Evolutionary conservation across 2,329 filamentous ascomycete species (phyloP).

Genomic region (Xylariaceae sp.): DNA sequence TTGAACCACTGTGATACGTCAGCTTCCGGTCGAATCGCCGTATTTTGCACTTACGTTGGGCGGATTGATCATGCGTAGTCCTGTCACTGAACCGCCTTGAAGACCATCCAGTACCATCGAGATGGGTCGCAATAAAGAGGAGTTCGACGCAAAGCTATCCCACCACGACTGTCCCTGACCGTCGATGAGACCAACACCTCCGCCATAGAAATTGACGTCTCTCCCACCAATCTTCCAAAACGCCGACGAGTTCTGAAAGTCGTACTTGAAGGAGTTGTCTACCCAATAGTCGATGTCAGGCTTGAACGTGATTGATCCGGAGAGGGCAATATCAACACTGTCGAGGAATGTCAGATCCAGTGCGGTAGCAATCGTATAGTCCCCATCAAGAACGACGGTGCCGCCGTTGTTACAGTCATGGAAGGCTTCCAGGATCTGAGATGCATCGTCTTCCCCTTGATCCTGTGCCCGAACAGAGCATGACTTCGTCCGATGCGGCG

Average conservation of each 20-base stretch:
- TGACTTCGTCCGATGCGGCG: slow-evolving; percentile 9
- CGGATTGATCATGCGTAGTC: slow-evolving; percentile 19
- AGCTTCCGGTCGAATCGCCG: neutral
- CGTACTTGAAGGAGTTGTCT: slow-evolving; percentile 56
- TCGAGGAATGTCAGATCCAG: slow-evolving; percentile 61
- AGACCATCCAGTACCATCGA: slow-evolving; percentile 19
- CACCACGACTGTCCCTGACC: slow-evolving; percentile 64
- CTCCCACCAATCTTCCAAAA: slow-evolving; percentile 44
- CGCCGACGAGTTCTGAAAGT: slow-evolving; percentile 59
- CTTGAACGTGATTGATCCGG: slow-evolving; percentile 55
- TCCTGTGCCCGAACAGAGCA: slow-evolving; percentile 16
- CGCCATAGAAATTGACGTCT: slow-evolving; percentile 61
- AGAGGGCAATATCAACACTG: slow-evolving; percentile 55
- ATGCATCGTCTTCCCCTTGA: slow-evolving; percentile 23
- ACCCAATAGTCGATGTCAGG: slow-evolving; percentile 65
- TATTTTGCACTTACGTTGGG: slow-evolving; percentile 15
- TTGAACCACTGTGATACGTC: slow-evolving; percentile 51
- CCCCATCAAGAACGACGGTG: slow-evolving; percentile 53
- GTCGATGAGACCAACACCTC: slow-evolving; percentile 41
- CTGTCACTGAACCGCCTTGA: slow-evolving; percentile 17
- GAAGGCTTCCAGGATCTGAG: slow-evolving; percentile 47
- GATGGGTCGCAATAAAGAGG: slow-evolving; percentile 18
- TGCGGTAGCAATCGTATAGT: slow-evolving; percentile 59
- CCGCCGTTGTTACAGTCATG: slow-evolving; percentile 58
- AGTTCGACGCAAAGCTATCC: slow-evolving; percentile 48